Evolutionary conservation across 495 filamentous ascomycete species (phyloP).

Genomic region (Parathielavia appendiculata): DNA sequence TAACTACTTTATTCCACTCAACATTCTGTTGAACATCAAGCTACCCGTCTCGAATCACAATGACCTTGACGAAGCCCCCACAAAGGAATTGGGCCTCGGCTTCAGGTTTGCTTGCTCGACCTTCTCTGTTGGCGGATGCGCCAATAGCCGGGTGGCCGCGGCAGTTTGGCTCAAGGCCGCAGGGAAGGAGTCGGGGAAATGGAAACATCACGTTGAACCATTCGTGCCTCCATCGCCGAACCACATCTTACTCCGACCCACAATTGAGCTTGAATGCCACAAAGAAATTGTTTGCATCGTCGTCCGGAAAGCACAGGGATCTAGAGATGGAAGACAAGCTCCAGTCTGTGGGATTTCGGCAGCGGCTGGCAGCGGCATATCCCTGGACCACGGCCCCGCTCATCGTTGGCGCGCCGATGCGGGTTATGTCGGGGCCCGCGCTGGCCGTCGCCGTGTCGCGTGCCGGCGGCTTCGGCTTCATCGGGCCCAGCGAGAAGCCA

Average conservation of each 20-base stretch:
- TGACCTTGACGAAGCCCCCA: neutral
- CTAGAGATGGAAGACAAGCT: constrained; percentile 2
- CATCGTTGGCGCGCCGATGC: constrained; percentile 68
- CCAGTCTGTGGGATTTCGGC: constrained; percentile 7
- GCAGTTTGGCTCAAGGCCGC: neutral
- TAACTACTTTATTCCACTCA: neutral
- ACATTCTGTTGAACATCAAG: too few species aligned
- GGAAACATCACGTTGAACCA: neutral
- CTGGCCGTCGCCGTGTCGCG: constrained; percentile 82
- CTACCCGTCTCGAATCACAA: neutral
- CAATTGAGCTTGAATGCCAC: neutral
- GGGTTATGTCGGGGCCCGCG: constrained; percentile 64
- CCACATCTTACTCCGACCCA: neutral
- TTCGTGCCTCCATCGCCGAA: neutral
- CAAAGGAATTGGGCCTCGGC: neutral
- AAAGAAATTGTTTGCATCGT: neutral
- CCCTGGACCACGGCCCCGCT: constrained; percentile 61
- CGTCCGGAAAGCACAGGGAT: neutral
- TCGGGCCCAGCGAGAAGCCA: constrained; percentile 86
- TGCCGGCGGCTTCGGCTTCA: constrained; percentile 90
- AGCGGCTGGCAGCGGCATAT: constrained; percentile 37
- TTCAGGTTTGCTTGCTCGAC: neutral
- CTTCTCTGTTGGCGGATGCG: neutral
- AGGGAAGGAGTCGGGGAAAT: neutral
- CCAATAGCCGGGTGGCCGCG: neutral